These are phyloP conservation scores for Scytalidium sp. DNA, from an alignment of 2,329 filamentous ascomycete species.

Conservation along the genomic window DNA sequence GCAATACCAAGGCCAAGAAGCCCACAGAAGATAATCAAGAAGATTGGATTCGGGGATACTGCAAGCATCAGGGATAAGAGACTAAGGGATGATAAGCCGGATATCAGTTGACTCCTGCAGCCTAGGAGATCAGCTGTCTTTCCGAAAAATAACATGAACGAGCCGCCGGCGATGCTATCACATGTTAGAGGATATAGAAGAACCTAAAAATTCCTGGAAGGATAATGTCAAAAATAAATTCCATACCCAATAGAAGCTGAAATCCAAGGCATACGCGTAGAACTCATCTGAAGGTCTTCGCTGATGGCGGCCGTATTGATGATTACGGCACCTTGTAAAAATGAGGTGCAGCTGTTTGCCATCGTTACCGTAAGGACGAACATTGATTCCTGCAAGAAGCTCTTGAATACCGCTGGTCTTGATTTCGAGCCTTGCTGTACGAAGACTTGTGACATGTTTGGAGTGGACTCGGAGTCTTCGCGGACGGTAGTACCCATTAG, in stretches of 20 bases:
- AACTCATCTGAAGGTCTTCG: conserved; percentile 58
- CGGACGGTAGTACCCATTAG: too few species aligned
- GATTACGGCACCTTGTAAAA: conserved; percentile 55
- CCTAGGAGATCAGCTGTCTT: conserved; percentile 65
- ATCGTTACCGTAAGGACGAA: conserved; percentile 49
- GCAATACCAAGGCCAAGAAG: conserved; percentile 63
- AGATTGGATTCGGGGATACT: conserved; percentile 56
- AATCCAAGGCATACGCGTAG: conserved; percentile 66
- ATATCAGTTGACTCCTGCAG: conserved; percentile 57
- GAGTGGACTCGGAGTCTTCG: too few species aligned
- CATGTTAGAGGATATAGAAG: conserved; percentile 2
- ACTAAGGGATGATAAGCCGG: conserved; percentile 56
- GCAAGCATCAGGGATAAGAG: conserved; percentile 55
- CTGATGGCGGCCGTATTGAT: conserved; percentile 62
- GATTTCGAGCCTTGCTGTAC: conserved; percentile 16
- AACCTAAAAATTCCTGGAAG: too few species aligned
- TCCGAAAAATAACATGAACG: conserved; percentile 65
- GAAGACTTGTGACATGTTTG: conserved; percentile 21
- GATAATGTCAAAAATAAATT: too few species aligned
- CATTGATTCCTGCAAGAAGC: conserved; percentile 18
- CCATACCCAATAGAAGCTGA: conserved; percentile 54
- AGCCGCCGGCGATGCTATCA: conserved; percentile 54
- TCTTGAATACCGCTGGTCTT: conserved; percentile 18
- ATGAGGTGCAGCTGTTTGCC: conserved; percentile 60
- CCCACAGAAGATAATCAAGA: conserved; percentile 61